Base-by-base conservation (phyloP, 345 rosid genomes). In the Corchorus capsularis region DNA sequence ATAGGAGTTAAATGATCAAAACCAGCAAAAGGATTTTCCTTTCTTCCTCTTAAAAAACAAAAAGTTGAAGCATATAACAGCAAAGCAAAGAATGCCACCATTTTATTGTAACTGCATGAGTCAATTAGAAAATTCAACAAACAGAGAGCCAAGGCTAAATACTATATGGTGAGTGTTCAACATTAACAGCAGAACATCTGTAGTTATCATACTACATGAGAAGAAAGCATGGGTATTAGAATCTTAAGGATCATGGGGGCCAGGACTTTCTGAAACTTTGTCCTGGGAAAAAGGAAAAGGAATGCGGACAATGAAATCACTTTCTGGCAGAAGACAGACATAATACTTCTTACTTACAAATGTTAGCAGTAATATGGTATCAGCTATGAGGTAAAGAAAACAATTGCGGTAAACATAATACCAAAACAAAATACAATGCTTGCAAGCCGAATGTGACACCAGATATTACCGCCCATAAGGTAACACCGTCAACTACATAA, bases 61-160 rank as follows among this genome's bases (percentile, higher is more conserved):
- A 22, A 46, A 67, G 39, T 45, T 47, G 41, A 47, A 47, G 12
- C 4, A 19, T 67, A 22, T 13, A 39, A 46, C 47, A 5, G 55
- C 47, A 45, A 67, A 47, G 46, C 37, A 68, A 47, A 67, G 4
- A 68, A 68, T 14, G 56, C 57, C 19, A 47, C 56, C 55, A 46
- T 46, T 66, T 20, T 67, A 46, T 46, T 12, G 17, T 13, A 14
- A 67, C 41, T 22, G 39, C 39, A 20, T 13, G 6, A 46, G 39
- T 45, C 35, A 11, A 65, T 65, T 65, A 67, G 71, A 46, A n/a
- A 67, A 67, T 67, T 55, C 68, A 63, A 45, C 39, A 63, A 2
- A 41, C 37, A 16, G 16, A 63, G 47, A 64, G 32, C 69, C 17
- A 47, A 19, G 19, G 6, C 16, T 34, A 52, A 52, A 34, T 8